Evolutionary conservation across 2,329 filamentous ascomycete species (phyloP).

Genomic region (Fusarium transvaalense): DNA sequence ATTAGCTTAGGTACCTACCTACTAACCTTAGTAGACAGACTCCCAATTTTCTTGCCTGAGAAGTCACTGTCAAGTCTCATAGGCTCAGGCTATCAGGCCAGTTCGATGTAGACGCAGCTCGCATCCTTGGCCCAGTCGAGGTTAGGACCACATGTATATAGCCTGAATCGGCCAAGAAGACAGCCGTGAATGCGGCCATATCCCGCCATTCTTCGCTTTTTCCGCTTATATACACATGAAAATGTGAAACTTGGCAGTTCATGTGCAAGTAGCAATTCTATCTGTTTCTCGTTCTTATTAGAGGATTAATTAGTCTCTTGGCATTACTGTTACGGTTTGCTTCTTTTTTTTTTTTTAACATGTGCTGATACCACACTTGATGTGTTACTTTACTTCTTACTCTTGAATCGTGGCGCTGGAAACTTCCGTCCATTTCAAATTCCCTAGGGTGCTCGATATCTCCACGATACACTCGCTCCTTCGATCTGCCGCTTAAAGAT

Average conservation of each 20-base stretch:
- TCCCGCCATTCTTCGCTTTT: not conserved
- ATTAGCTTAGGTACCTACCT: too few relatives aligned
- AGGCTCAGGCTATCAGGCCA: not conserved
- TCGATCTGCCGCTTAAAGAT: constrained; percentile 23
- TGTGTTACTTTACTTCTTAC: not conserved
- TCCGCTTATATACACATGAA: constrained; percentile 7
- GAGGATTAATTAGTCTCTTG: not conserved
- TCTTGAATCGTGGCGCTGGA: constrained; percentile 12
- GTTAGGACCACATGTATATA: constrained; percentile 9
- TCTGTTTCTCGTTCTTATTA: not conserved
- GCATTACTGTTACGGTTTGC: not conserved
- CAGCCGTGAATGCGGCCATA: not conserved
- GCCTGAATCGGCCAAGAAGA: constrained; percentile 1
- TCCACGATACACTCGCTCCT: constrained; percentile 35
- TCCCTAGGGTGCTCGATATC: constrained; percentile 26
- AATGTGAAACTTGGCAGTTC: not conserved
- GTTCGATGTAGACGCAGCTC: constrained; percentile 10
- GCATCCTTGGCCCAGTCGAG: constrained; percentile 13
- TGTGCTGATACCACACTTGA: not conserved
- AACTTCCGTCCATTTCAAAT: not conserved
- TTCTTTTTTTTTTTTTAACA: not conserved
- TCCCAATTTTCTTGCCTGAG: not conserved
- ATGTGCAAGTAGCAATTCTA: constrained; percentile 13
- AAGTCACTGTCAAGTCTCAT: not conserved
- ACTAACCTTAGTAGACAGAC: too few relatives aligned